phyloP scores from a whole-genome alignment of 306 rosid genomes.

The Canavalia gladiata region DNA sequence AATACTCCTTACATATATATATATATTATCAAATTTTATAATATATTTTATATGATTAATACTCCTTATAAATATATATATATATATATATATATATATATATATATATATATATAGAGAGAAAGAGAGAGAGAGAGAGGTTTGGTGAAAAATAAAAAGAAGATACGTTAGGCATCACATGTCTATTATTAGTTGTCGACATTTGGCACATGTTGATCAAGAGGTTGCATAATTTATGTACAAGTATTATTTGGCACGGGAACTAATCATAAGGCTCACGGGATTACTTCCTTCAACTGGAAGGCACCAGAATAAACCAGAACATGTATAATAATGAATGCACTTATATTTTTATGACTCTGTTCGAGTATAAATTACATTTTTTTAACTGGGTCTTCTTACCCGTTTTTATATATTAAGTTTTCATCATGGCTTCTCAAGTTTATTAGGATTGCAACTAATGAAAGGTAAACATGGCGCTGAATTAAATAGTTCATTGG shows the following conservation, averaged over 20 bases:
- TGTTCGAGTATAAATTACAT: not conserved
- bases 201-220: not conserved
- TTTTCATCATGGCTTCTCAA: not conserved
- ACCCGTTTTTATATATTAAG: not conserved
- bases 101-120: too few species aligned
- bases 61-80: too few species aligned
- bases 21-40: too few species aligned
- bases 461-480: not conserved
- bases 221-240: not conserved
- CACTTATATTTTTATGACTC: not conserved
- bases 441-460: not conserved
- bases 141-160: not conserved
- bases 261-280: not conserved
- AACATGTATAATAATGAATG: not conserved
- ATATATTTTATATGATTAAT: too few species aligned
- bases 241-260: too few species aligned
- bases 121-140: too few species aligned
- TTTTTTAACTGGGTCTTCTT: not conserved
- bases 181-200: slow-evolving; percentile 16
- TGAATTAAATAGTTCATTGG: not conserved
- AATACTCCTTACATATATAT: too few species aligned
- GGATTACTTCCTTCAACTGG: not conserved
- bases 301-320: slow-evolving; percentile 8
- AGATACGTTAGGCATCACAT: slow-evolving; percentile 1
- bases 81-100: too few species aligned